phyloP scores from a whole-genome alignment of 2,329 filamentous ascomycete species.

The Aspergillus sp. region DNA sequence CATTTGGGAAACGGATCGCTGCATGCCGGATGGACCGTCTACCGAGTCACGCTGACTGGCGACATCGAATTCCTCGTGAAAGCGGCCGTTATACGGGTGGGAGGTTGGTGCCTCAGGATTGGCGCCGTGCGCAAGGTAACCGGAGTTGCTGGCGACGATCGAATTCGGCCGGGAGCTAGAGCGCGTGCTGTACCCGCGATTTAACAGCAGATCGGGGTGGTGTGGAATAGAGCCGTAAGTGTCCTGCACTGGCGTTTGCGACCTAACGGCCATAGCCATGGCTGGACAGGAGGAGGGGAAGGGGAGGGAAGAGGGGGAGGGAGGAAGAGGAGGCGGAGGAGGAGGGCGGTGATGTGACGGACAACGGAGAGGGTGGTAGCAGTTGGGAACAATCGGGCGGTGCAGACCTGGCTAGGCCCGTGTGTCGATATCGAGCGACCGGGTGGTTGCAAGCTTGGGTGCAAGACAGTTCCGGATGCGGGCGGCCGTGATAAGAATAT shows the following conservation, averaged over 20 bases:
- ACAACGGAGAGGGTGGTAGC: neutral
- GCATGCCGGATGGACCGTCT: constrained; percentile 36
- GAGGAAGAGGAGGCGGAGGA: constrained; percentile 5
- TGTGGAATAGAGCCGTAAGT: constrained; percentile 36
- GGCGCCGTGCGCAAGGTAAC: constrained; percentile 38
- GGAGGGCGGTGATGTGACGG: constrained; percentile 5
- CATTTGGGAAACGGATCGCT: constrained; percentile 45
- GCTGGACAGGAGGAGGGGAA: constrained; percentile 23
- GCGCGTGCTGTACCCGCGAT: constrained; percentile 35
- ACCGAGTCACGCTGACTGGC: constrained; percentile 40
- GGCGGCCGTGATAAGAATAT: constrained; percentile 16
- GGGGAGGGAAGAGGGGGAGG: constrained; percentile 23
- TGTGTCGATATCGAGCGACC: constrained; percentile 16
- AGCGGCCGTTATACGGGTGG: constrained; percentile 35
- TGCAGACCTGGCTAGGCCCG: constrained; percentile 19
- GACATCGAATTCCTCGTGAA: constrained; percentile 43
- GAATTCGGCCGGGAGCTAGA: constrained; percentile 45
- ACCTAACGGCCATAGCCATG: constrained; percentile 42
- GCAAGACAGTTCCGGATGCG: constrained; percentile 7
- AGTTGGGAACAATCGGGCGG: constrained; percentile 14
- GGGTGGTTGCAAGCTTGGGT: constrained; percentile 4
- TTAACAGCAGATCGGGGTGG: constrained; percentile 32
- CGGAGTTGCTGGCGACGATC: constrained; percentile 38
- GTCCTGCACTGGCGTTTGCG: constrained; percentile 45
- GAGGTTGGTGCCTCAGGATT: constrained; percentile 35